Percentiles rank a stretch among this genome's conserved stretches.
Evolutionary conservation across 2,329 filamentous ascomycete genomes (phyloP).

Genomic region (Paecilomyces sp.): DNA sequence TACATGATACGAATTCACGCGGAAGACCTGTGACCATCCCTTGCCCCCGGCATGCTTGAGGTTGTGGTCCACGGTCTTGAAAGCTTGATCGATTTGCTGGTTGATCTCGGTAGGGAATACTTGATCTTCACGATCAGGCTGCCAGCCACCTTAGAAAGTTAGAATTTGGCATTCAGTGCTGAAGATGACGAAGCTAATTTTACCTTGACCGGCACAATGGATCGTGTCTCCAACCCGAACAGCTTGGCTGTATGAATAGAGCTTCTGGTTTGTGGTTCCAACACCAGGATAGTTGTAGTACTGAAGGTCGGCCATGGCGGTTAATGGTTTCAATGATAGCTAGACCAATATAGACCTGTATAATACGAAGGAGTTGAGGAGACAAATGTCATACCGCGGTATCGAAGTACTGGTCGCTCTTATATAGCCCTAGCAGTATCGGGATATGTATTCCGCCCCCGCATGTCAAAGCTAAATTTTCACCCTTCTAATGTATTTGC

Average conservation of each 20-base stretch:
- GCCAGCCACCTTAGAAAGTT: conserved; percentile 25
- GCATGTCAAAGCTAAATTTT: background rate
- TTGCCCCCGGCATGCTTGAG: conserved; percentile 49
- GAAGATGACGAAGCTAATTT: background rate
- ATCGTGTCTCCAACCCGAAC: conserved; percentile 5
- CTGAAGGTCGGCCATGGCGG: background rate
- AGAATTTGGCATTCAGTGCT: background rate
- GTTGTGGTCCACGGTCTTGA: conserved; percentile 49
- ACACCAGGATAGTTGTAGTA: conserved; percentile 1
- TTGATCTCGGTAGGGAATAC: conserved; percentile 29
- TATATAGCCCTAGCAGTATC: background rate
- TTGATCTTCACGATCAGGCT: conserved; percentile 8
- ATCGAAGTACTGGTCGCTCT: no score
- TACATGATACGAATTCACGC: conserved; percentile 41
- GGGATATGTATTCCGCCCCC: background rate
- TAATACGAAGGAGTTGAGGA: no score
- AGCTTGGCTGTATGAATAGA: conserved; percentile 6
- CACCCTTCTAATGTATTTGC: no score
- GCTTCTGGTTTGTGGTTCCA: background rate
- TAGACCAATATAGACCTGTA: no score
- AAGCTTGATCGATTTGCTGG: conserved; percentile 46
- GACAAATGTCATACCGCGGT: no score
- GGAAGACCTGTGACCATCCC: conserved; percentile 40
- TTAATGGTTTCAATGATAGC: background rate
- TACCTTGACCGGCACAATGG: conserved; percentile 38